These are phyloP conservation scores for Pyrus hybrid DNA, from an alignment of 331 rosid species.

Conservation along the genomic window DNA sequence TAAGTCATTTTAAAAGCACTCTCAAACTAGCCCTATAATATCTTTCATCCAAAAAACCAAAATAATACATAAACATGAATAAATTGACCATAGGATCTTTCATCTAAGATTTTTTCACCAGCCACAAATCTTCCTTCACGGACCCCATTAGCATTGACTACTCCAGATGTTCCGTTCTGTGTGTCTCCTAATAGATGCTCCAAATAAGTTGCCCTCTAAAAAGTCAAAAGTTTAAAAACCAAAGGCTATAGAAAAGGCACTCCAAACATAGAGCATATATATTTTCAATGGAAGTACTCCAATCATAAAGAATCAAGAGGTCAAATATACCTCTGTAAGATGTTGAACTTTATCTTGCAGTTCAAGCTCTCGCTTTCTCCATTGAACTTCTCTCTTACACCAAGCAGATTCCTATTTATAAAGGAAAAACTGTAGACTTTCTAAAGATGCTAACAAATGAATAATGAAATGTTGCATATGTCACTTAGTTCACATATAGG, in stretches of 20 bases:
- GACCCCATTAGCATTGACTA: constrained; percentile 15
- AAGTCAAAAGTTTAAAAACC: constrained; percentile 12
- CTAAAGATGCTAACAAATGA: constrained; percentile 8
- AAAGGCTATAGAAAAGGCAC: background rate
- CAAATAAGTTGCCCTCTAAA: constrained; percentile 55
- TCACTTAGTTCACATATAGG: too few species aligned
- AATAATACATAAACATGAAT: background rate
- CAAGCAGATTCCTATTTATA: constrained; percentile 46
- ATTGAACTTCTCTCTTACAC: constrained; percentile 52
- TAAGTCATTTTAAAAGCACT: too few species aligned
- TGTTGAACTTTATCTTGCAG: constrained; percentile 27
- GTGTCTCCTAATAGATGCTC: constrained; percentile 43
- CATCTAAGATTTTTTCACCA: constrained; percentile 29
- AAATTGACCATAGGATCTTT: constrained; percentile 4
- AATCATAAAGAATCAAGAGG: background rate
- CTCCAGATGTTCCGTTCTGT: constrained; percentile 29
- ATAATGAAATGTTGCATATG: background rate
- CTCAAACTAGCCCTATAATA: background rate
- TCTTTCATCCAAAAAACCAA: background rate
- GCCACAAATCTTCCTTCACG: constrained; percentile 31
- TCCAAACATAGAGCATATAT: background rate
- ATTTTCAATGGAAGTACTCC: background rate
- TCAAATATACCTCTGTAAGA: constrained; percentile 44
- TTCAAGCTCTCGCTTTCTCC: constrained; percentile 44
- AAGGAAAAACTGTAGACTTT: constrained; percentile 3